phyloP scores from a whole-genome alignment of 345 rosid genomes.

The Salix purpurea region DNA sequence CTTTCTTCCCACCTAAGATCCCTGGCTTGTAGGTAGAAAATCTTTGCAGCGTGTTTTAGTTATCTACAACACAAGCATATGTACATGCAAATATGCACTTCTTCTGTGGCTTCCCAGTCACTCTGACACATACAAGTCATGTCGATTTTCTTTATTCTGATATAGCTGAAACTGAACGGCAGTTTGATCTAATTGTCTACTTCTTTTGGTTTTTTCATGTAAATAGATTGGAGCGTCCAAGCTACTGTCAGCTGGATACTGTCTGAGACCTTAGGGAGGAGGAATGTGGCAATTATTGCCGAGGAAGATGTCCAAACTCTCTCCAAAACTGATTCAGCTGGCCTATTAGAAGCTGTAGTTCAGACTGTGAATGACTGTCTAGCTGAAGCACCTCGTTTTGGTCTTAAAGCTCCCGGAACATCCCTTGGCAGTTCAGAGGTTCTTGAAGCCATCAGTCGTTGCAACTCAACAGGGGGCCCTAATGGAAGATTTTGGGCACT shows the following conservation, averaged over 20 bases:
- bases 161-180: background rate
- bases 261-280: constrained; percentile 34
- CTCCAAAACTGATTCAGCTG: constrained; percentile 22
- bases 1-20: background rate
- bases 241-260: constrained; percentile 54
- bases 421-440: constrained; percentile 35
- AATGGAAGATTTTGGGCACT: constrained; percentile 49
- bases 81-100: background rate
- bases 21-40: background rate
- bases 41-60: background rate
- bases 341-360: constrained; percentile 35
- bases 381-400: constrained; percentile 41
- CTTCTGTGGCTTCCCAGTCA: background rate
- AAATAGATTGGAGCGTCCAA: constrained; percentile 57
- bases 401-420: constrained; percentile 32
- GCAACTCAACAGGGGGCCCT: constrained; percentile 41
- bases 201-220: constrained; percentile 3
- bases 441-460: constrained; percentile 45
- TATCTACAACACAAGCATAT: background rate
- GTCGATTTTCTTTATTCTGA: background rate
- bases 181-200: constrained; percentile 6
- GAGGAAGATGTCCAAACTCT: constrained; percentile 50
- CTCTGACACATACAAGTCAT: background rate
- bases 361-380: constrained; percentile 42
- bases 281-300: constrained; percentile 42